A percentile compares a stretch with the other conserved stretches of the same genome.
phyloP scores from a whole-genome alignment of 306 rosid genomes.

The Betula pendula region DNA sequence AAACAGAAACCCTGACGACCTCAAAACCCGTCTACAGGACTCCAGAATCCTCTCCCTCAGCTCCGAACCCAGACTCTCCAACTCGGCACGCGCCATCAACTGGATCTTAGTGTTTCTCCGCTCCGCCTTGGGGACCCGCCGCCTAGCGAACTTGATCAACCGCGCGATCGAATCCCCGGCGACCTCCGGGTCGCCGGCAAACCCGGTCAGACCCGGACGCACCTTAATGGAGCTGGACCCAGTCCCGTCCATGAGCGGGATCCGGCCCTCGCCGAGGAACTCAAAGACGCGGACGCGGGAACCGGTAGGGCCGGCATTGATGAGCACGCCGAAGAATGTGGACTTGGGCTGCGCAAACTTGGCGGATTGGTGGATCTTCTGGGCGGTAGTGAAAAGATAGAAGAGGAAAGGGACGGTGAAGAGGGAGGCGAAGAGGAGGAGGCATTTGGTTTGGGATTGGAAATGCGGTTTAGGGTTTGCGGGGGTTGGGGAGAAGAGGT shows the following conservation, averaged over 20 bases:
- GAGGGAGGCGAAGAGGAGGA: constrained; percentile 30
- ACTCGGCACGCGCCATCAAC: constrained; percentile 31
- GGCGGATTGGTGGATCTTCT: constrained; percentile 41
- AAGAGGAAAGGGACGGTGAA: constrained; percentile 46
- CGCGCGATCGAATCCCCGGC: constrained; percentile 19
- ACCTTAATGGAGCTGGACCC: constrained; percentile 29
- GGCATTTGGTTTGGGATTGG: constrained; percentile 37
- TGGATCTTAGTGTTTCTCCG: constrained; percentile 36
- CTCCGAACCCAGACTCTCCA: constrained; percentile 26
- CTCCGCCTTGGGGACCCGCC: constrained; percentile 39
- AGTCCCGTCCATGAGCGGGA: constrained; percentile 25
- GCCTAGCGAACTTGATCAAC: constrained; percentile 37
- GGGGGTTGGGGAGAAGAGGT: constrained; percentile 12
- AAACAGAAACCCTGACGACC: constrained; percentile 46
- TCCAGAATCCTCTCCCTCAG: constrained; percentile 32
- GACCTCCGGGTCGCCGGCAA: constrained; percentile 9
- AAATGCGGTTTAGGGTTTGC: not conserved
- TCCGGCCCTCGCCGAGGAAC: constrained; percentile 39
- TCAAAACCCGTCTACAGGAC: constrained; percentile 38
- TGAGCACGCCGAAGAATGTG: constrained; percentile 35
- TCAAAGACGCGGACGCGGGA: constrained; percentile 40
- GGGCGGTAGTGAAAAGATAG: constrained; percentile 53
- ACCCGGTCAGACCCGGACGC: constrained; percentile 25
- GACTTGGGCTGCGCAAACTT: constrained; percentile 39
- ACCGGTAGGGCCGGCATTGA: constrained; percentile 27